Evolutionary conservation across 371 early-diverging fungal species (phyloP).

Genomic region (Mucor saturninus): DNA sequence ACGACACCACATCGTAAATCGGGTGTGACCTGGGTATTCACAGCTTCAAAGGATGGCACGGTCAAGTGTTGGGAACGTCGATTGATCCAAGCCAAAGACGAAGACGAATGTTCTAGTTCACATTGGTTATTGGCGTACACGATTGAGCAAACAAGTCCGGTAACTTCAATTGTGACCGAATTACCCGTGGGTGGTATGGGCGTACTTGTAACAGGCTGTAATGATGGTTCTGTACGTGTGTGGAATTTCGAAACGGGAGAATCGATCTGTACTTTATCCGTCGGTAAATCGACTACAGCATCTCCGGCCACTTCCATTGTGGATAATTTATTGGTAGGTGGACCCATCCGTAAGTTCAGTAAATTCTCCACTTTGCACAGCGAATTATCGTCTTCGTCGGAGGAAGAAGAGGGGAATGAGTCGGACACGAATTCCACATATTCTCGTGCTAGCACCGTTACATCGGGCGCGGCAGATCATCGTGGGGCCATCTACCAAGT

Average conservation of each 20-base stretch:
- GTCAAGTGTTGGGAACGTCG: slow-evolving; percentile 49
- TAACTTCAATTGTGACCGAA: slow-evolving; percentile 37
- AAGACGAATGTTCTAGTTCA: slow-evolving; percentile 15
- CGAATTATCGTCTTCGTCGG: not conserved
- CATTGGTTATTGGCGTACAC: slow-evolving; percentile 33
- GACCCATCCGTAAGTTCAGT: slow-evolving; percentile 26
- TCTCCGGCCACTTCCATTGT: not conserved
- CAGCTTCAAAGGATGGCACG: slow-evolving; percentile 37
- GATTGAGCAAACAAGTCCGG: slow-evolving; percentile 21
- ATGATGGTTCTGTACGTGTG: slow-evolving; percentile 83
- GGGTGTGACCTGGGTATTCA: slow-evolving; percentile 35
- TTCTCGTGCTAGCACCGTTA: not conserved
- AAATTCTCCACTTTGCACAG: slow-evolving; percentile 4
- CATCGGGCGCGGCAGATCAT: slow-evolving; percentile 19
- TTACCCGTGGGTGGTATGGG: slow-evolving; percentile 43
- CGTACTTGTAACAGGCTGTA: slow-evolving; percentile 75
- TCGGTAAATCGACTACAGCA: slow-evolving; percentile 12
- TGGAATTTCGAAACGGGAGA: slow-evolving; percentile 91
- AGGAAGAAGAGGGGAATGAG: slow-evolving; percentile 4
- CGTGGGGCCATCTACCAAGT: slow-evolving; percentile 33
- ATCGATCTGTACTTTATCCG: slow-evolving; percentile 38
- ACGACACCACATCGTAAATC: slow-evolving; percentile 25
- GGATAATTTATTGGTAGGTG: slow-evolving; percentile 6
- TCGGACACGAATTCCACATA: not conserved
- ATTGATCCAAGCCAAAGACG: not conserved